Base-by-base conservation (phyloP, 257 asterid genomes). In the Solanum gandarillasii region DNA sequence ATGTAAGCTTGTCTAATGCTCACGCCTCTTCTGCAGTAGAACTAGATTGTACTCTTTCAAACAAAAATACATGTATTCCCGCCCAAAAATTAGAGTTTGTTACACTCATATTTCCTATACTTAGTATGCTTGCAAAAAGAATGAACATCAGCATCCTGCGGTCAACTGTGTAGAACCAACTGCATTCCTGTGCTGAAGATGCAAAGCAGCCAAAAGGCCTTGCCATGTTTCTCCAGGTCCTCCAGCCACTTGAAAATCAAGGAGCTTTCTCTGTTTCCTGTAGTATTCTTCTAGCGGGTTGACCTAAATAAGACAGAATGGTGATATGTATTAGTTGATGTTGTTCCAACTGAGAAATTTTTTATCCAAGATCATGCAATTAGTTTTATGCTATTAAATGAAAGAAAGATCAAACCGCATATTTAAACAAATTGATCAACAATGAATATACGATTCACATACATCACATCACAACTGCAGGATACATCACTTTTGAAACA, bases 161-260 rank as follows among this genome's bases (percentile, higher is more conserved):
- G 94, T 91, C 94, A 96, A 85, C 91, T 96, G 95, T 23, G 98
- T 91, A 16, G 94, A 88, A 86, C 88, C 89, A 87, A 90, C 88
- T 41, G 86, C 91, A 86, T 87, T 93, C 91, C 92, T 90, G 90
- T 94, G 95, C 88, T 90, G 95, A 87, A 97, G 98, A 91, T 95
- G 98, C 92, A 97, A 88, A 75, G 98, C 96, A 83, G 98, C 97
- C 93, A 97, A 91, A 73, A 97, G 96, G 78, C 98, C 96, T 87
- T 92, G 94, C 98, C 98, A 97, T 81, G 96, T 88, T 72, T 95
- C 98, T 41, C 92, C 96, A 36, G 97, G 94, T 36, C 92, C 94
- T 68, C 94, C 96, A 3, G 93, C 93, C 84, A 94, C 95, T 68
- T 92, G 93, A 91, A 95, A 95, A 88, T 95, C 94, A 3, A 97